phyloP scores from a whole-genome alignment of 164 flowering plant species.

The Kingdonia uniflora region DNA sequence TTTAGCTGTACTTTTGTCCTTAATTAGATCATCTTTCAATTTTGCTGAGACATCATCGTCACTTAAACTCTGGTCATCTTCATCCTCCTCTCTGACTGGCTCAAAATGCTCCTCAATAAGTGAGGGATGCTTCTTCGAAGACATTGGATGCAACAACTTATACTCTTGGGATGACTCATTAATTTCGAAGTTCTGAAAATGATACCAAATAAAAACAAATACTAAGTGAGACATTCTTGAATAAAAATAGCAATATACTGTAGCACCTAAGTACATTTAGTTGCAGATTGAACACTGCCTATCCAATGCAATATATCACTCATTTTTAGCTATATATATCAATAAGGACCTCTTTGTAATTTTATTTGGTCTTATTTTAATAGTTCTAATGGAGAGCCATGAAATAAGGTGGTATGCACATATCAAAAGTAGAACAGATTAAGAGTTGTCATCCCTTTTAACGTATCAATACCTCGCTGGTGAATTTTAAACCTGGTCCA shows the following conservation, averaged over 20 bases:
- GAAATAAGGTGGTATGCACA: too few relatives aligned
- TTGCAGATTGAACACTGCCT: not conserved
- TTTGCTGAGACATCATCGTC: conserved; percentile 46
- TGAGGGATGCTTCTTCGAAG: conserved; percentile 50
- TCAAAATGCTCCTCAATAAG: conserved; percentile 84
- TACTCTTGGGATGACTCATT: conserved; percentile 65
- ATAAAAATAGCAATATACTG: too few relatives aligned
- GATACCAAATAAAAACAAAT: not conserved
- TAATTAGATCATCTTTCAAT: conserved; percentile 41
- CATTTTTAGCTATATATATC: too few relatives aligned
- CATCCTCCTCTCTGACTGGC: conserved; percentile 44
- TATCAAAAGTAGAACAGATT: too few relatives aligned
- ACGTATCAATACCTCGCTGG: too few relatives aligned
- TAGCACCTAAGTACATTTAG: too few relatives aligned
- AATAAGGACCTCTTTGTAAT: too few relatives aligned
- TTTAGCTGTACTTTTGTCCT: conserved; percentile 10
- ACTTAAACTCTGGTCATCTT: conserved; percentile 25
- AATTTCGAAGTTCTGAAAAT: conserved; percentile 60
- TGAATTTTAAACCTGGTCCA: too few relatives aligned
- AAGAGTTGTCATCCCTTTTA: too few relatives aligned
- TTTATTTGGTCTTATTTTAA: too few relatives aligned
- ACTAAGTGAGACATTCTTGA: not conserved
- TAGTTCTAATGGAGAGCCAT: too few relatives aligned
- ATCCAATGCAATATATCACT: too few relatives aligned
- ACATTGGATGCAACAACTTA: conserved; percentile 50